Evolutionary conservation across 2,329 filamentous ascomycete genomes (phyloP).

Genomic region (Clarireedia sp.): DNA sequence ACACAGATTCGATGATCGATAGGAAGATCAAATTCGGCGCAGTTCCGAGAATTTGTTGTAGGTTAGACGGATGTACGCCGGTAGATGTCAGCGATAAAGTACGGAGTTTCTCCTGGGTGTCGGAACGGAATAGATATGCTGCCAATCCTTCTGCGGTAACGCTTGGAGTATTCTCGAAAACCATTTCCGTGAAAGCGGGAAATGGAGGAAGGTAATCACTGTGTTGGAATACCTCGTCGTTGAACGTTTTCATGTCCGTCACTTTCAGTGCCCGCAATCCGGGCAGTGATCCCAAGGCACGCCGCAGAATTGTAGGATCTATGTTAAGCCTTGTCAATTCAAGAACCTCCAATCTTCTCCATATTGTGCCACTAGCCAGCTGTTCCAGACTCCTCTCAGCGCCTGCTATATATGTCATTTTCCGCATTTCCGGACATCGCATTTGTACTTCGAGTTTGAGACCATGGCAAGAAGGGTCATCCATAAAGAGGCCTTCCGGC

Average conservation of each 20-base stretch:
- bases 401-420: slow-evolving; percentile 78
- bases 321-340: slow-evolving; percentile 62
- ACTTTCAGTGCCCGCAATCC: slow-evolving; percentile 68
- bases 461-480: slow-evolving; percentile 66
- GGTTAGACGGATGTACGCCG: slow-evolving; percentile 47
- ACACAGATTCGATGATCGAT: slow-evolving; percentile 47
- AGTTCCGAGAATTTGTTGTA: slow-evolving; percentile 35
- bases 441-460: slow-evolving; percentile 79
- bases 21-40: slow-evolving; percentile 38
- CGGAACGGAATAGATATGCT: slow-evolving; percentile 56
- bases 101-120: slow-evolving; percentile 52
- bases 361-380: slow-evolving; percentile 56
- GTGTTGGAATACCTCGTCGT: slow-evolving; percentile 66
- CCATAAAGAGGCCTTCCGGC: slow-evolving; percentile 77
- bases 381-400: slow-evolving; percentile 69
- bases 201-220: slow-evolving; percentile 62
- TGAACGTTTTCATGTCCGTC: slow-evolving; percentile 59
- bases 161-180: slow-evolving; percentile 61
- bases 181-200: slow-evolving; percentile 65
- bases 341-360: slow-evolving; percentile 64
- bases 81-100: slow-evolving; percentile 66
- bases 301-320: slow-evolving; percentile 62
- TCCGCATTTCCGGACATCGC: slow-evolving; percentile 73
- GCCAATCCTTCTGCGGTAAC: slow-evolving; percentile 66
- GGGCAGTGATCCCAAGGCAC: slow-evolving; percentile 59